Base-by-base conservation (phyloP, 169 alveolate genomes). In the Fabrea salina region DNA sequence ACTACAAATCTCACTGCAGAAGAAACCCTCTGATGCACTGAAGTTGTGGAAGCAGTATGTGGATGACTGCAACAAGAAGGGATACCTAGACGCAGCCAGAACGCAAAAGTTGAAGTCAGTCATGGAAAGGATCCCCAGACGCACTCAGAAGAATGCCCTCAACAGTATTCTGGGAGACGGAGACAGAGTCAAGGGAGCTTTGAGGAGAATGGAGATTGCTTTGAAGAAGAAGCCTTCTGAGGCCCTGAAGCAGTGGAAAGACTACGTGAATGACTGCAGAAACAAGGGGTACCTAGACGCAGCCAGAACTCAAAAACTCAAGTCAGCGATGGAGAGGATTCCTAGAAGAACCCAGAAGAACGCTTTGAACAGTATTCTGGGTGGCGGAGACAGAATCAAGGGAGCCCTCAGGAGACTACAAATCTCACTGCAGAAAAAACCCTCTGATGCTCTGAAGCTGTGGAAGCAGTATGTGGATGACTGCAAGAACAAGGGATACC, bases 321-420 rank as follows among this genome's bases (percentile, higher is more conserved):
- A 56, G 41, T 19, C n/a, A 1, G 53, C 44, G 11, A 19, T 56
- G 2, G 37, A 2, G 13, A 56, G 37, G 68, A 56, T 56, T 19
- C 68, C 68, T 0, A 2, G 30, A 8, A 0, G 78, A 2, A 68
- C 78, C 8, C n/a, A 43, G 2, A 68, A 43, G 27, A 30, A n/a
- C 13, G 67, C 64, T 1, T 68, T 41, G 3, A 19, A 68, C 19
- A 68, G 78, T 19, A 47, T 68, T n/a, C 25, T 68, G 40, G 78
- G 78, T 1, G 78, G 44, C n/a, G 78, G 78, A 16, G 78, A 68
- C 30, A 68, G 11, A 13, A 64, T 68, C 27, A n/a, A 13, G 44
- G 78, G 78, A 16, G 78, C 78, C 40, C 32, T 68, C 13, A 68
- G 67, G 30, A 68, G 32, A 68, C n/a, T 68, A 7, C 66, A n/a